Conservation (phyloP, 148 eudicot species). For the Fallopia convolvulus region DNA sequence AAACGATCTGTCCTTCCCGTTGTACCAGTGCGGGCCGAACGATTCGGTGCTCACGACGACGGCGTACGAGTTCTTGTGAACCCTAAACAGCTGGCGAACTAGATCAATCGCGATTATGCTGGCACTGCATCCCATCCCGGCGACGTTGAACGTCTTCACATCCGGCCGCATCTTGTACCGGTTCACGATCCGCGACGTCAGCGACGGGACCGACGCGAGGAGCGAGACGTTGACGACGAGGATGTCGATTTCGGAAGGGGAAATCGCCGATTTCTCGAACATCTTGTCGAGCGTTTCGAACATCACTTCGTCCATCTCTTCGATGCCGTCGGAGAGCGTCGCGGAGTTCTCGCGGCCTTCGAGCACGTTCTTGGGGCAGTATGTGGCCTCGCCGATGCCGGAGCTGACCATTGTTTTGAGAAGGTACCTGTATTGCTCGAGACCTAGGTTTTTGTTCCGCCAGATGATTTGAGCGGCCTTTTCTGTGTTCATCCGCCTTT, state of each 20-base stretch:
- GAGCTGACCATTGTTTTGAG: conserved; percentile 50
- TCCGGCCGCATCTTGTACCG: conserved; percentile 64
- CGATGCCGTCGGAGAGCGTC: conserved; percentile 26
- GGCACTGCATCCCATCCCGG: conserved; percentile 94
- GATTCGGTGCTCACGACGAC: conserved; percentile 64
- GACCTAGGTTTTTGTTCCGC: conserved; percentile 38
- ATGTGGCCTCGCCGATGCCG: conserved; percentile 63
- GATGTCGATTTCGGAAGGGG: conserved; percentile 52
- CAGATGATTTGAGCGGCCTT: conserved; percentile 26
- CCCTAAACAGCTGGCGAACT: conserved; percentile 43
- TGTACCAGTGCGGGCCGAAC: conserved; percentile 69
- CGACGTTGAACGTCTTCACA: conserved; percentile 44
- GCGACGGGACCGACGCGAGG: conserved; percentile 47
- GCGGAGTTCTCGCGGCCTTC: conserved; percentile 36
- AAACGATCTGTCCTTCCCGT: conserved; percentile 62
- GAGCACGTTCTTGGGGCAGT: conserved; percentile 41
- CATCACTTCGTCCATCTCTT: conserved; percentile 49
- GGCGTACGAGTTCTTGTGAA: conserved; percentile 40
- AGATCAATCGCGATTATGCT: conserved; percentile 63
- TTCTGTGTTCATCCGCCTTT: conserved; percentile 38
- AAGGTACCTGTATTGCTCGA: conserved; percentile 44
- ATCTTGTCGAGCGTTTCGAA: conserved; percentile 43
- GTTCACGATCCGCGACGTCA: conserved; percentile 56
- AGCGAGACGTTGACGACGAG: conserved; percentile 71
- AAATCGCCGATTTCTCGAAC: conserved; percentile 32